Conservation (phyloP, 306 rosid genomes). For the Prinsepia uniflora region DNA sequence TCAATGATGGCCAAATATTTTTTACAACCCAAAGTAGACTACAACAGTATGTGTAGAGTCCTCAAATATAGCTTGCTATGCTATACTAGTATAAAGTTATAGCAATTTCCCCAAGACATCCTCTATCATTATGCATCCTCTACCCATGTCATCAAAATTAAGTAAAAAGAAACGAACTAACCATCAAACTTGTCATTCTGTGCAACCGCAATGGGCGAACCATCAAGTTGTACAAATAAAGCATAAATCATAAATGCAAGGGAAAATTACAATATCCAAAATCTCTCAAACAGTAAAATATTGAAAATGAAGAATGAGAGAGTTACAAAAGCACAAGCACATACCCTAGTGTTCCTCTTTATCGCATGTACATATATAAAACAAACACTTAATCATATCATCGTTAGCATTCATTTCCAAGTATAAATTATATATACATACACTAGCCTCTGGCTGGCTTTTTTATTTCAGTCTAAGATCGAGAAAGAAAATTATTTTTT, state of each 20-base stretch:
- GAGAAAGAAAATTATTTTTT: no score
- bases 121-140: neutral
- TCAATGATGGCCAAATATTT: neutral
- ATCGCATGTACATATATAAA: no score
- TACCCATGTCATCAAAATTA: neutral
- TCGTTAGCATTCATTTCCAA: no score
- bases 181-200: conserved; percentile 94
- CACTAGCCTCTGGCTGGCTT: no score
- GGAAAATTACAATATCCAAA: neutral
- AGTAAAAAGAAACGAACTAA: conserved; percentile 22
- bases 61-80: neutral
- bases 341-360: conserved; percentile 28
- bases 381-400: no score
- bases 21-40: neutral
- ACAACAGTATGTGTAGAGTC: neutral
- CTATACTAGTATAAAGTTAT: no score
- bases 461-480: no score
- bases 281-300: neutral
- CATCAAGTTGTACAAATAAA: conserved; percentile 63
- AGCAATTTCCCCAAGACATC: neutral
- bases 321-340: neutral
- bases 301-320: neutral
- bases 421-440: no score
- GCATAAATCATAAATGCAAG: conserved; percentile 20
- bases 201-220: conserved; percentile 73